Evolutionary conservation across 2,329 filamentous ascomycete species (phyloP).

Genomic region (Coleophoma eucalyptorum): DNA sequence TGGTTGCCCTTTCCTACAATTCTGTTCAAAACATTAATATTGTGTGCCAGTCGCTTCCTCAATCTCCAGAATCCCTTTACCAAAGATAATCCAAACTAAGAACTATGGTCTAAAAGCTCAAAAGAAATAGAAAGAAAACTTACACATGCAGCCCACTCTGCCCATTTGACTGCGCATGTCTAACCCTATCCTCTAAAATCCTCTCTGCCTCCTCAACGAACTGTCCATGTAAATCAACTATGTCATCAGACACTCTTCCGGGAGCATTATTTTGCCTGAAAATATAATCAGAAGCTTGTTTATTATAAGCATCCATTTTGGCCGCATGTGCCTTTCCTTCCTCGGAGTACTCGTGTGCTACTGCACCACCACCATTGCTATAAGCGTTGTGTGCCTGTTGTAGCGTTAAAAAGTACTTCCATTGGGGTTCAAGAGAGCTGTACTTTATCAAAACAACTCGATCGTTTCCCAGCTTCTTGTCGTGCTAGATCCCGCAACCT

Average conservation of each 20-base stretch:
- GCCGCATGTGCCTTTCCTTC: slow-evolving; percentile 81
- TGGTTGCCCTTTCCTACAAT: slow-evolving; percentile 97
- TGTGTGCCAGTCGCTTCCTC: too few species aligned
- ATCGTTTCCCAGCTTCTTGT: slow-evolving; percentile 74
- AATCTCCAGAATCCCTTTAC: slow-evolving; percentile 1
- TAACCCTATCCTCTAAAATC: slow-evolving; percentile 82
- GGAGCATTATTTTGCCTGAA: slow-evolving; percentile 90
- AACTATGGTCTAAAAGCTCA: too few species aligned
- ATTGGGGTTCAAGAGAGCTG: too few species aligned
- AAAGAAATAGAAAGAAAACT: slow-evolving; percentile 24
- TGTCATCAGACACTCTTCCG: slow-evolving; percentile 71
- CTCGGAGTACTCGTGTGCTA: slow-evolving; percentile 77
- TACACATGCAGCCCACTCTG: slow-evolving; percentile 83
- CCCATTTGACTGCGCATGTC: slow-evolving; percentile 67
- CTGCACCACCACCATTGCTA: slow-evolving; percentile 72
- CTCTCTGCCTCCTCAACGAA: slow-evolving; percentile 93
- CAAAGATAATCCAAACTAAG: neutral
- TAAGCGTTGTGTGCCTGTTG: slow-evolving; percentile 84
- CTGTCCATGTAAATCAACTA: slow-evolving; percentile 91
- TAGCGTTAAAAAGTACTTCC: too few species aligned
- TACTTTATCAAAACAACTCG: slow-evolving; percentile 70
- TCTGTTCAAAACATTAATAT: too few species aligned
- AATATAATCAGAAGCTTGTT: slow-evolving; percentile 87
- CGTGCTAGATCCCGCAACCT: slow-evolving; percentile 80
- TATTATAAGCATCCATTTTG: slow-evolving; percentile 85